These are phyloP conservation scores for Ramaria rubella DNA, from an alignment of 768 basidiomycete species.

Conservation along the genomic window DNA sequence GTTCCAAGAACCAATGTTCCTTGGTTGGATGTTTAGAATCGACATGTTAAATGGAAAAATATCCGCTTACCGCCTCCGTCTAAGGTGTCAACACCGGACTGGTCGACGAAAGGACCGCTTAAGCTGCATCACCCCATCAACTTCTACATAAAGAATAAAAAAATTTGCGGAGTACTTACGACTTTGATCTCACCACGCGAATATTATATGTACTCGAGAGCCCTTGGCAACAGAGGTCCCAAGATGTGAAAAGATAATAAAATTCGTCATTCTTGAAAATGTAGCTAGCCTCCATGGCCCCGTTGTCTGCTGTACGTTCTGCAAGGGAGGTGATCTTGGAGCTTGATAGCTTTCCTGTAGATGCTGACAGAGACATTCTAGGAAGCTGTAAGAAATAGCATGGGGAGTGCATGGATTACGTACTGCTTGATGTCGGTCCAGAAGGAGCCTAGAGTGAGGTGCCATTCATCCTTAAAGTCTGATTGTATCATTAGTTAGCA, in stretches of 20 bases:
- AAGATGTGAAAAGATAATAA: conserved; percentile 53
- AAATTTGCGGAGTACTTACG: too few species aligned
- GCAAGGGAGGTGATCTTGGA: conserved; percentile 38
- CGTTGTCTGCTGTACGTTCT: conserved; percentile 36
- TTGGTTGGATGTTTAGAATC: not conserved
- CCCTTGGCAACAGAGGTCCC: conserved; percentile 49
- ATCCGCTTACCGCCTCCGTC: conserved; percentile 38
- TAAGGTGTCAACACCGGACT: conserved; percentile 37
- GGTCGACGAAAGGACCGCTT: conserved; percentile 42
- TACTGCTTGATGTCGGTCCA: conserved; percentile 49
- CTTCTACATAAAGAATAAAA: not conserved
- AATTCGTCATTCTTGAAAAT: conserved; percentile 39
- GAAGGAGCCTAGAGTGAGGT: conserved; percentile 46
- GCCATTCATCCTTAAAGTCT: conserved; percentile 38
- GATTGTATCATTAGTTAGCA: not conserved
- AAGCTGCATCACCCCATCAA: conserved; percentile 23
- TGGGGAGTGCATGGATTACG: conserved; percentile 10
- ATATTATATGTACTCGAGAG: conserved; percentile 53
- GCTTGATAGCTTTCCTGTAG: conserved; percentile 37
- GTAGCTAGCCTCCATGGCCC: conserved; percentile 44
- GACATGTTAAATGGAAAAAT: not conserved
- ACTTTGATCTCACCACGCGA: conserved; percentile 44
- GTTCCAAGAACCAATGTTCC: conserved; percentile 39
- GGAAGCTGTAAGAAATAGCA: not conserved
- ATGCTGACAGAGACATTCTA: conserved; percentile 24